Base-by-base conservation (phyloP, 1,284 basidiomycete genomes). In the Thelephora terrestris region DNA sequence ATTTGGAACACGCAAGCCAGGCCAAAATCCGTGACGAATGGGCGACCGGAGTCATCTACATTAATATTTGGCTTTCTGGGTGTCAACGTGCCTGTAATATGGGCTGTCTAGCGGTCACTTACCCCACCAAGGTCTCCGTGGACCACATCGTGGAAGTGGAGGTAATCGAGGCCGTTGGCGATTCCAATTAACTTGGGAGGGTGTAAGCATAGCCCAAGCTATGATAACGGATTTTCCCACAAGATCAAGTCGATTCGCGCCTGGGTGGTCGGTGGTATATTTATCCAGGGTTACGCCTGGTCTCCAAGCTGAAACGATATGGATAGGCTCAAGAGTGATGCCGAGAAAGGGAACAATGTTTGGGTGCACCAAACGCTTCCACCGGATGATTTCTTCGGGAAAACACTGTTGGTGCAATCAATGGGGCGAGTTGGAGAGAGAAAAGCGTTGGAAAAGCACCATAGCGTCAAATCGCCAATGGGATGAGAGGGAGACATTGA, bases 1-100 rank as follows among this genome's bases (percentile, higher is more conserved):
- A 18, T 37, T 37, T 18, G 20, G 16, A 4, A 18, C 16, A 37
- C 20, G 16, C 20, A 37, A 16, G 49, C 38, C 14, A 50, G 18
- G 7, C 49, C 49, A 34, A 50, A 50, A 24, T 50, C 49, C 9
- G 46, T 9, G 10, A 50, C 39, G 16, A 45, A 38, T 7, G 47
- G 36, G 40, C 46, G 39, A 10, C 47, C 29, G 35, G 48, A 43
- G 3, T 29, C 37, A 35, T 50, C 46, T 18, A 50, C 38, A 7
- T 47, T 18, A 32, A 50, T 50, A 36, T 50, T 50, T 14, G 27
- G 45, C 49, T 50, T 10, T 5, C 16, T 2, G n/a, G 10, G 24
- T 4, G 32, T 29, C 29, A 16, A 49, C 17, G 9, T 17, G 20
- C 16, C 16, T n/a, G n/a, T n/a, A 32, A 5, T 32, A 25, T 29